phyloP scores from a whole-genome alignment of 805 yeast species.

The Allodekkera sacchari region DNA sequence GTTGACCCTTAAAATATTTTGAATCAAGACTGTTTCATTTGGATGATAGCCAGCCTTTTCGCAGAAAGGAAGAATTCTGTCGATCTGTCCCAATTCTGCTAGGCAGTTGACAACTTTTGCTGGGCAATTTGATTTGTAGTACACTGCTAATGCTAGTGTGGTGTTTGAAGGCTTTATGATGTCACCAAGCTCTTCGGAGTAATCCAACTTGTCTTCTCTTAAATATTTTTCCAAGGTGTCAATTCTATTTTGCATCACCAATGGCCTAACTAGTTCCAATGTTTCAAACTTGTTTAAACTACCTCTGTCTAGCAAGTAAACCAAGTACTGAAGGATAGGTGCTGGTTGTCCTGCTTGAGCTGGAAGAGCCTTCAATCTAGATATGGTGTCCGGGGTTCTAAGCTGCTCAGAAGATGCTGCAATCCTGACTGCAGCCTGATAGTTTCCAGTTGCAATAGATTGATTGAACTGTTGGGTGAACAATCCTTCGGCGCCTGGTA shows the following conservation, averaged over 20 bases:
- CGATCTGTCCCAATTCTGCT: constrained; percentile 95
- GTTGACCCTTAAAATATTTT: constrained; percentile 81
- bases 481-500: constrained; percentile 93
- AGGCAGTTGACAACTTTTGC: constrained; percentile 84
- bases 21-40: constrained; percentile 81
- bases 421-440: constrained; percentile 86
- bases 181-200: constrained; percentile 97
- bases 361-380: constrained; percentile 82
- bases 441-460: constrained; percentile 76
- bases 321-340: constrained; percentile 88
- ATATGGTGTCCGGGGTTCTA: constrained; percentile 90
- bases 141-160: constrained; percentile 83
- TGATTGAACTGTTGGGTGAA: constrained; percentile 88
- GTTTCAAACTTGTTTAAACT: constrained; percentile 88
- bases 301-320: constrained; percentile 86
- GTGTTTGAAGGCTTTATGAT: constrained; percentile 83
- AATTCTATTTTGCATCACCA: constrained; percentile 88
- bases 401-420: constrained; percentile 92
- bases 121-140: constrained; percentile 73
- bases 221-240: constrained; percentile 94
- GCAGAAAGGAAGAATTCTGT: constrained; percentile 89
- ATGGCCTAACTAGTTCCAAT: constrained; percentile 90
- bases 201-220: constrained; percentile 87
- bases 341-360: constrained; percentile 92
- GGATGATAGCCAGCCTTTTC: constrained; percentile 84